Base-by-base conservation (phyloP, 2,329 filamentous ascomycete species). In the Apiospora kogelbergensis region DNA sequence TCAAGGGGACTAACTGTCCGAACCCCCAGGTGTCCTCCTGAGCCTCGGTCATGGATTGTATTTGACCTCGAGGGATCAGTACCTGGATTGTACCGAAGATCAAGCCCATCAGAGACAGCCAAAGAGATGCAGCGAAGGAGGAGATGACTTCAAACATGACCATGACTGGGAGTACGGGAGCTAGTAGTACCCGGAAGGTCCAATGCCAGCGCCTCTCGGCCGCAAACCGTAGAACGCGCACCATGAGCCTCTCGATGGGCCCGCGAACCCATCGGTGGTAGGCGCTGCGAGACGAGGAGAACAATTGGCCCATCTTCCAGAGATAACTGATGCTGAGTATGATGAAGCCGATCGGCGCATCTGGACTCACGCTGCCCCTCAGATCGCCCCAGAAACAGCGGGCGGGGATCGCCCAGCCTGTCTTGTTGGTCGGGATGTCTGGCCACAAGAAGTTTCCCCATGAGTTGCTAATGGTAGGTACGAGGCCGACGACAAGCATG, bases 401-500 rank as follows among this genome's bases (percentile, higher is more conserved):
- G 15, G 67, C 67, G 1, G 63, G 67, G 37, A 68, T 65, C 2
- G 67, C 67, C 67, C 67, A 68, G n/a, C 67, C 67, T 2, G 67
- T 68, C n/a, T 64, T 48, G n/a, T 41, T 44, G 9, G 22, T 26
- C 2, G 53, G 37, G 45, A 68, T 65, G 20, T 45, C 63, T 15
- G 64, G 40, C 67, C 67, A 68, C 67, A 44, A 68, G 63, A 53
- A 65, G 5, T 60, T 44, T n/a, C 67, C 67, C 67, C 67, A 68
- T 15, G n/a, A 30, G 53, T 60, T 60, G 20, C 53, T 60, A 17
- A 60, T 60, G 53, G 63, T 68, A 45, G 26, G 63, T 46, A 68
- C 63, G 13, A 68, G 46, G 33, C 42, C 68, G 48, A 68, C 41
- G 41, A 68, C 11, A 5, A 68, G 63, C 63, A 68, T 68, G 41